Base-by-base conservation (phyloP, 2,329 filamentous ascomycete genomes). In the Ustulina deusta region DNA sequence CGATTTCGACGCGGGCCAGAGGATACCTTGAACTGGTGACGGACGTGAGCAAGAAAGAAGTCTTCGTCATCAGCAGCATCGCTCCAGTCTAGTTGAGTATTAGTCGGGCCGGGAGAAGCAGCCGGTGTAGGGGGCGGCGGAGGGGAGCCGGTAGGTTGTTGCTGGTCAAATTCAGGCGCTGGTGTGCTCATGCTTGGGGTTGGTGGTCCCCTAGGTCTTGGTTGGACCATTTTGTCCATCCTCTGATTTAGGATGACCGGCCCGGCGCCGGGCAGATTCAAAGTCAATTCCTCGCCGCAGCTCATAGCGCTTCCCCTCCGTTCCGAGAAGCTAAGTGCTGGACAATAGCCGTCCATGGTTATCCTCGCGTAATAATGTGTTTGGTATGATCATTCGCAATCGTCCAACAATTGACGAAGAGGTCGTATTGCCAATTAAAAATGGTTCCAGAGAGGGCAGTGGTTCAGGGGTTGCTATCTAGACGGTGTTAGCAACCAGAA, bases 11-110 rank as follows among this genome's bases (percentile, higher is more conserved):
- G 92, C 0, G 89, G 87, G 27, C 90, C 88, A 65, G 90, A 91
- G 79, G 93, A 90, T 62, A 90, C 89, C 75, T 90, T 89, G 77
- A 98, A 98, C 75, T 94, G 89, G 68, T 90, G 87, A 68, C 93
- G 88, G 65, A 96, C 89, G 76, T 94, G 90, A 72, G 93, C 86
- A 62, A 97, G 86, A 74, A 95, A 93, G 71, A 91, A 88, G 77
- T 97, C 93, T 78, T 97, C 93, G 76, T 93, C 89, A 68, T 93
- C 91, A 48, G 90, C 90, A 22, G 90, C 90, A 69, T 89, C 89
- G 76, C 90, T 93, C 92, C 92, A 94, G 80, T 93, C 91, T 13
- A 87, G 86, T 70, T 87, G 87, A 68, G 82, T 83, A 72, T 88
- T 84, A 6, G 86, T 85, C 6, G 89, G 89, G 1, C 89, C 88